phyloP scores from a whole-genome alignment of 768 basidiomycete genomes.

The Chalciporus chontae region DNA sequence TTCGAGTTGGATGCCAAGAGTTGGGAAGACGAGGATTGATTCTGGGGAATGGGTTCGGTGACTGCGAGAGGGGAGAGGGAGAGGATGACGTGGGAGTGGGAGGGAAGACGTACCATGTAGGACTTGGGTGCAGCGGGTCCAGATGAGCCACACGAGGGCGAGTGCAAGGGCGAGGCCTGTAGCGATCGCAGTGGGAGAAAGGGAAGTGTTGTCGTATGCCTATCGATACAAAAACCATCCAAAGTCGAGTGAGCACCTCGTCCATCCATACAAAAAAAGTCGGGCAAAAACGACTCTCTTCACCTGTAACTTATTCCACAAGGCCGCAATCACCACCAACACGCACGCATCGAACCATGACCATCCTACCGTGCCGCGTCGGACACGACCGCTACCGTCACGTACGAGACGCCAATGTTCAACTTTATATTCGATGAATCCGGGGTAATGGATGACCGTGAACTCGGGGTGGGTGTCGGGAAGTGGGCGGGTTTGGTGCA shows the following conservation, averaged over 20 bases:
- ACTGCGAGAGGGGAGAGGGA: neutral
- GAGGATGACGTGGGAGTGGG: neutral
- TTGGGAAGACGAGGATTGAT: conserved; percentile 62
- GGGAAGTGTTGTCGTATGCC: neutral
- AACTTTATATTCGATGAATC: conserved; percentile 58
- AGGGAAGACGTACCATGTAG: conserved; percentile 40
- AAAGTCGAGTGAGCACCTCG: neutral
- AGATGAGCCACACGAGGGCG: conserved; percentile 24
- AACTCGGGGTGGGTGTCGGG: conserved; percentile 49
- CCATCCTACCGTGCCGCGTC: conserved; percentile 30
- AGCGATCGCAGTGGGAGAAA: neutral
- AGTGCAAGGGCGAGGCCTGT: conserved; percentile 19
- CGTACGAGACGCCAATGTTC: conserved; percentile 48
- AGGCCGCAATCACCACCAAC: conserved; percentile 28
- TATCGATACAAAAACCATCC: neutral
- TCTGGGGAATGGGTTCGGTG: conserved; percentile 39
- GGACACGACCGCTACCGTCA: conserved; percentile 36
- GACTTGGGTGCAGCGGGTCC: conserved; percentile 40
- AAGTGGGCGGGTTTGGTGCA: conserved; percentile 37
- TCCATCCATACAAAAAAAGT: too few species aligned
- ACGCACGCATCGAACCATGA: conserved; percentile 38
- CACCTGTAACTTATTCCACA: conserved; percentile 30
- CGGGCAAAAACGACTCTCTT: conserved; percentile 10
- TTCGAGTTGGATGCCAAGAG: conserved; percentile 73
- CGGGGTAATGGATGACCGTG: conserved; percentile 40